Percentiles rank a stretch among this genome's conserved stretches.
Evolutionary conservation across 108 stramenopile genomes (phyloP).

Genomic region (Nannochloropsis gaditana): DNA sequence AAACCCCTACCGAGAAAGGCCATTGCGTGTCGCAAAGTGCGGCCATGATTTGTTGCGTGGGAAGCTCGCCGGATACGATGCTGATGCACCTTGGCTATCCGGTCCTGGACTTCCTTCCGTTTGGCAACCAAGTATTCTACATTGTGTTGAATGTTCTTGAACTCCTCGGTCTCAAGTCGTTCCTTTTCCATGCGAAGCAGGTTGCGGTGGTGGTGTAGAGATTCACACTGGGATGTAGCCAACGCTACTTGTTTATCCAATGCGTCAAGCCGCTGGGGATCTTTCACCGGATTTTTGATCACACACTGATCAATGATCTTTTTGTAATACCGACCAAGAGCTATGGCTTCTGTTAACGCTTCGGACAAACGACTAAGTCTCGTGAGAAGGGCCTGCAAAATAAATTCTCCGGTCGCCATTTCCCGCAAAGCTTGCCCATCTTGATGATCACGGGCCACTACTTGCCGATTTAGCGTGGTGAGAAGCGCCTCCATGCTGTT

Average conservation of each 20-base stretch:
- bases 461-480: not conserved
- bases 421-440: not conserved
- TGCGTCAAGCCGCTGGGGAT: constrained; percentile 7
- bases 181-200: not conserved
- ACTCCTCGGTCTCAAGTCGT: not conserved
- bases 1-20: not conserved
- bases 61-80: not conserved
- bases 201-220: not conserved
- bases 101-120: not conserved
- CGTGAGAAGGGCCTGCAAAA: not conserved
- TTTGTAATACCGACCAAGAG: not conserved
- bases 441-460: not conserved
- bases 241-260: not conserved
- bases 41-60: not conserved
- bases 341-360: not conserved
- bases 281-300: constrained; percentile 3
- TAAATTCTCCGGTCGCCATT: not conserved
- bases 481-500: not conserved
- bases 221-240: not conserved
- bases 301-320: not conserved
- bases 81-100: not conserved
- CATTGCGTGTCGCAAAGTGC: not conserved
- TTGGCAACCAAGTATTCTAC: not conserved
- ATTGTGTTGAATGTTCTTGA: not conserved
- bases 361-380: not conserved